Evolutionary conservation across 805 yeast species (phyloP).

Genomic region (Sugiyamaella marilandica): DNA sequence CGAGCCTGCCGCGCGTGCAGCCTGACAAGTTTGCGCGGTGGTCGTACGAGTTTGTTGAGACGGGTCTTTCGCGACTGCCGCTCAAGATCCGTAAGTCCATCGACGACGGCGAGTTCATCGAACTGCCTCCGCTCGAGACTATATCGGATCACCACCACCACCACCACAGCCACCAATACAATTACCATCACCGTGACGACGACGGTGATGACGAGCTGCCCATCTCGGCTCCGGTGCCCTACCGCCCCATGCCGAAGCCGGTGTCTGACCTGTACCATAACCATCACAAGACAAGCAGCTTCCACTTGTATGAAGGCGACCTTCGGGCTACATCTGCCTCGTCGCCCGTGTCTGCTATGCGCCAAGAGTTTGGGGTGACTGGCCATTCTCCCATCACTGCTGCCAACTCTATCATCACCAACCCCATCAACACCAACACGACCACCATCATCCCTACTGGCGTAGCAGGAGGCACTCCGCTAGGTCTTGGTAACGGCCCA

Average conservation of each 20-base stretch:
- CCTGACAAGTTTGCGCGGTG: conserved; percentile 37
- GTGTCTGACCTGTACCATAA: conserved; percentile 10
- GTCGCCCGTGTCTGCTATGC: conserved; percentile 10
- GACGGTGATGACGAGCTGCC: conserved; percentile 4
- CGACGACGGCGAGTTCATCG: conserved; percentile 25
- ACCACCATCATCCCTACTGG: background rate
- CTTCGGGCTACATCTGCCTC: conserved; percentile 18
- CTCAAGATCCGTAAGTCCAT: conserved; percentile 25
- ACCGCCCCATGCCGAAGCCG: conserved; percentile 4
- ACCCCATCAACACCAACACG: background rate
- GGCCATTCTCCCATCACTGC: background rate
- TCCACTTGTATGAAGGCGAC: conserved; percentile 13
- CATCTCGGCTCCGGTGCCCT: conserved; percentile 3
- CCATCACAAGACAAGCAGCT: conserved; percentile 19
- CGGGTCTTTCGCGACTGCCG: conserved; percentile 23
- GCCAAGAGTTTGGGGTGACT: background rate
- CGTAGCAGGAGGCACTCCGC: background rate
- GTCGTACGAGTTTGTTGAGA: conserved; percentile 39
- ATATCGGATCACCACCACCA: conserved; percentile 1
- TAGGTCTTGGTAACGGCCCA: background rate
- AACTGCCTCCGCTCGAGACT: conserved; percentile 18
- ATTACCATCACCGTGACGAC: background rate
- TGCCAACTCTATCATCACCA: background rate
- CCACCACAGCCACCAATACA: background rate
- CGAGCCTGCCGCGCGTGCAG: conserved; percentile 50